Conservation (phyloP, 345 rosid genomes). For the Geranium rotundifolium region DNA sequence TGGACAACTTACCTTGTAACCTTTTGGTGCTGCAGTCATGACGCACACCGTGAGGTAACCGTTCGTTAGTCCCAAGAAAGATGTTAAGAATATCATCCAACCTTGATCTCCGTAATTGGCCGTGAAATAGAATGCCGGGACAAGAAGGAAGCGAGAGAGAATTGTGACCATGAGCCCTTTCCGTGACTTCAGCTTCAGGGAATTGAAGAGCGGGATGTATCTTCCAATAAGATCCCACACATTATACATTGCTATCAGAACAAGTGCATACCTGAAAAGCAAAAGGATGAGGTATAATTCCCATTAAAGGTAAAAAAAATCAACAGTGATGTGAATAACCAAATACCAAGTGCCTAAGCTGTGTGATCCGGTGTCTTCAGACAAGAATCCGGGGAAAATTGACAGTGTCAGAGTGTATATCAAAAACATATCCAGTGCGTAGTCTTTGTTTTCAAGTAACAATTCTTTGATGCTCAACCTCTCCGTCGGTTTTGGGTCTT, state of each 20-base stretch:
- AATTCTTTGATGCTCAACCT: conserved; percentile 47
- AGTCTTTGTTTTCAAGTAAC: conserved; percentile 43
- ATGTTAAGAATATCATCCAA: conserved; percentile 74
- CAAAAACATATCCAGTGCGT: conserved; percentile 47
- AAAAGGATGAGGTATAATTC: neutral
- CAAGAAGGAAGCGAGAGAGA: conserved; percentile 37
- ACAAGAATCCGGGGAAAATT: conserved; percentile 82
- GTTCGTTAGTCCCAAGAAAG: conserved; percentile 59
- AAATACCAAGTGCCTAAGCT: conserved; percentile 52
- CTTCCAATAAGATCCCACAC: conserved; percentile 57
- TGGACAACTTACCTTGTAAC: conserved; percentile 43
- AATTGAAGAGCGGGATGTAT: conserved; percentile 39
- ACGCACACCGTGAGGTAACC: conserved; percentile 74
- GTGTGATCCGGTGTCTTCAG: conserved; percentile 72
- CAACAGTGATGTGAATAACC: too few species aligned
- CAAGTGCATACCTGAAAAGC: conserved; percentile 55
- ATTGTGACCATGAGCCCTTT: conserved; percentile 34
- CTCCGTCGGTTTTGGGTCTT: conserved; percentile 18
- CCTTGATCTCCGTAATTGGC: conserved; percentile 76
- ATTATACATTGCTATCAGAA: conserved; percentile 63
- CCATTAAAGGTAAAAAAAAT: neutral
- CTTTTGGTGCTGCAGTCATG: conserved; percentile 71
- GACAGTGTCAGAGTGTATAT: conserved; percentile 54
- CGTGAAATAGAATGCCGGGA: conserved; percentile 76
- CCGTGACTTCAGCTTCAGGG: conserved; percentile 41